These are phyloP conservation scores for Sutorius australiensis DNA, from an alignment of 768 basidiomycete species.

Conservation along the genomic window DNA sequence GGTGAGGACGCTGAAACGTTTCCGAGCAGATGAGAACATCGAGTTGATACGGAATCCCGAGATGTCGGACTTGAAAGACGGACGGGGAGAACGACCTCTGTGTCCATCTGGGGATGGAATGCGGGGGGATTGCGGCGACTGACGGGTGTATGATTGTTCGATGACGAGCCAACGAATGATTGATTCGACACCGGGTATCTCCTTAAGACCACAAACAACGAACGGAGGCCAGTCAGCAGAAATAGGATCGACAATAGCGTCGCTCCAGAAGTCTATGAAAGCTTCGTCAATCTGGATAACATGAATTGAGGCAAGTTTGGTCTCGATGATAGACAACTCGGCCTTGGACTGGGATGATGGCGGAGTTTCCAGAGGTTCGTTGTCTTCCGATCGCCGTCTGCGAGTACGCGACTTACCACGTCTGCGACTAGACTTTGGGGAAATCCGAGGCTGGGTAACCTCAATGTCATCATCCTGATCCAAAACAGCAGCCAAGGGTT, in stretches of 20 bases:
- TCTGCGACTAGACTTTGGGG: conserved; percentile 35
- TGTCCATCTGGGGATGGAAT: conserved; percentile 24
- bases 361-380: conserved; percentile 3
- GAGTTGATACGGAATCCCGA: conserved; percentile 36
- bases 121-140: conserved; percentile 31
- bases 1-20: conserved; percentile 62
- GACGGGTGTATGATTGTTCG: conserved; percentile 54
- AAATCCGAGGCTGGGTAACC: conserved; percentile 39
- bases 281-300: conserved; percentile 71
- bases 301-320: conserved; percentile 36
- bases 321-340: conserved; percentile 27
- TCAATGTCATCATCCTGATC: conserved; percentile 68
- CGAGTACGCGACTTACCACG: conserved; percentile 28
- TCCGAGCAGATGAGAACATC: conserved; percentile 50
- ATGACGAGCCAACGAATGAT: conserved; percentile 62
- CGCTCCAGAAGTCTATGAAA: conserved; percentile 80
- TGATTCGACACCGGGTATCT: conserved; percentile 18
- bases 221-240: conserved; percentile 64
- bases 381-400: conserved; percentile 22
- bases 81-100: conserved; percentile 38
- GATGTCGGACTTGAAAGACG: conserved; percentile 43
- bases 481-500: conserved; percentile 50
- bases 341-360: conserved; percentile 20
- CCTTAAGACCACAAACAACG: conserved; percentile 65
- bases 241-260: conserved; percentile 67